Evolutionary conservation across 768 basidiomycete species (phyloP).

Genomic region (Trametes elegans): DNA sequence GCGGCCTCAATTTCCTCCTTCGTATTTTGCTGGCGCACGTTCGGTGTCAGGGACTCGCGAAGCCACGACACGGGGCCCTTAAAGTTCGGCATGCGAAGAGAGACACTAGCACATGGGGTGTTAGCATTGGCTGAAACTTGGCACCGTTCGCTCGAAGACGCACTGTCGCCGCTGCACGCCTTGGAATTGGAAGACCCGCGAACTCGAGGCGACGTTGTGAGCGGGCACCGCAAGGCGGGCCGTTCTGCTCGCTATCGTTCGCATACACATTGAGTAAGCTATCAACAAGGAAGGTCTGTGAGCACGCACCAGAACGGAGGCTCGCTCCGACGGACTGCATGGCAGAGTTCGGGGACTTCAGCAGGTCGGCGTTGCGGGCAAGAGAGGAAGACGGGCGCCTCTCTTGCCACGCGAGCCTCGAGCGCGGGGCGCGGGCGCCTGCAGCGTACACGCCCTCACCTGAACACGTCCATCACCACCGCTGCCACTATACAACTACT

Average conservation of each 20-base stretch:
- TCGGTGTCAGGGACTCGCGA: constrained; percentile 53
- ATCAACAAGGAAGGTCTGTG: neutral
- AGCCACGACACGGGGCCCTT: constrained; percentile 62
- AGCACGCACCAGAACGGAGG: constrained; percentile 17
- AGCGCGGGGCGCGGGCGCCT: constrained; percentile 1
- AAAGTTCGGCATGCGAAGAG: constrained; percentile 25
- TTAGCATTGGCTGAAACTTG: neutral
- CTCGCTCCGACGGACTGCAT: constrained; percentile 22
- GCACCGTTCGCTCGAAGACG: constrained; percentile 23
- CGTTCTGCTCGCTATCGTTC: constrained; percentile 9
- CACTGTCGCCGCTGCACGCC: constrained; percentile 45
- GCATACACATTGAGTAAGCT: neutral
- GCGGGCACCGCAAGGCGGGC: constrained; percentile 6
- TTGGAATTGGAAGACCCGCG: constrained; percentile 29
- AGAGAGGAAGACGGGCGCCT: constrained; percentile 11
- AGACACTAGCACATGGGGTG: constrained; percentile 42
- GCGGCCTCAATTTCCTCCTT: constrained; percentile 40
- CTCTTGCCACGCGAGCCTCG: constrained; percentile 7
- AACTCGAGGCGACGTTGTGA: constrained; percentile 18
- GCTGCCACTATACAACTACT: neutral
- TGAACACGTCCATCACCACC: constrained; percentile 20
- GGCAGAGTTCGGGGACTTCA: neutral
- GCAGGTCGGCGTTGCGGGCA: constrained; percentile 1
- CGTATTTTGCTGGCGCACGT: constrained; percentile 42
- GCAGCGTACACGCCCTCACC: neutral